These are phyloP conservation scores for Lineolata rhizophorae DNA, from an alignment of 495 filamentous ascomycete genomes.

Conservation along the genomic window DNA sequence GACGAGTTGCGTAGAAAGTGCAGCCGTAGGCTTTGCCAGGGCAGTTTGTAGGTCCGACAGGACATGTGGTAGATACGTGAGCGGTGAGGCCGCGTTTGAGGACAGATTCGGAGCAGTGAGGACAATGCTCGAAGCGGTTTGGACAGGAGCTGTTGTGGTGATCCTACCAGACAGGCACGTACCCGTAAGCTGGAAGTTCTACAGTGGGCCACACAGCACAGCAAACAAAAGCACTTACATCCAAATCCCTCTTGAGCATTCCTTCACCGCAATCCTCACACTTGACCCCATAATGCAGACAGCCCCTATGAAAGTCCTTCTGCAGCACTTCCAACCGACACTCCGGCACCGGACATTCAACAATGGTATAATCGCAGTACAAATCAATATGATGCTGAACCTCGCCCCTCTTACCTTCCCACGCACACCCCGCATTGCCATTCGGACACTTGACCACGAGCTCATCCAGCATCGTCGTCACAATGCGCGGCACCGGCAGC, in stretches of 20 bases:
- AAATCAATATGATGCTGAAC: constrained; percentile 52
- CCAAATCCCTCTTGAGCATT: constrained; percentile 35
- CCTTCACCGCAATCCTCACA: constrained; percentile 32
- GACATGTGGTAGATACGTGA: constrained; percentile 28
- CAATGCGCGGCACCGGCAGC: constrained; percentile 27
- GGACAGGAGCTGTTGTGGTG: constrained; percentile 30
- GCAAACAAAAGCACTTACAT: no score
- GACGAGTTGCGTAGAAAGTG: constrained; percentile 25
- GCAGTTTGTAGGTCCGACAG: constrained; percentile 30
- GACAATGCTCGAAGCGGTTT: constrained; percentile 26
- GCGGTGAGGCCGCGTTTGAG: constrained; percentile 24
- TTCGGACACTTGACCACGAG: constrained; percentile 55
- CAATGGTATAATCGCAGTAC: constrained; percentile 44
- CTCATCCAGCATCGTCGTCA: constrained; percentile 50
- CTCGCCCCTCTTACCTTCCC: constrained; percentile 38
- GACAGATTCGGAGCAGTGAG: constrained; percentile 28
- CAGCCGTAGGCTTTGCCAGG: constrained; percentile 35
- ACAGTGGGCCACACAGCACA: no score
- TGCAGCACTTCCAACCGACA: constrained; percentile 22
- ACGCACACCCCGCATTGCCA: constrained; percentile 34
- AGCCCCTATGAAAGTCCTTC: constrained; percentile 32
- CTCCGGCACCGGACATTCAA: constrained; percentile 33
- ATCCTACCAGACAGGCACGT: constrained; percentile 12
- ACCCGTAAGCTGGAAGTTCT: neutral
- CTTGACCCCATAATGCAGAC: constrained; percentile 30